phyloP scores from a whole-genome alignment of 1,284 basidiomycete species.

The Ceratobasidium sp. region DNA sequence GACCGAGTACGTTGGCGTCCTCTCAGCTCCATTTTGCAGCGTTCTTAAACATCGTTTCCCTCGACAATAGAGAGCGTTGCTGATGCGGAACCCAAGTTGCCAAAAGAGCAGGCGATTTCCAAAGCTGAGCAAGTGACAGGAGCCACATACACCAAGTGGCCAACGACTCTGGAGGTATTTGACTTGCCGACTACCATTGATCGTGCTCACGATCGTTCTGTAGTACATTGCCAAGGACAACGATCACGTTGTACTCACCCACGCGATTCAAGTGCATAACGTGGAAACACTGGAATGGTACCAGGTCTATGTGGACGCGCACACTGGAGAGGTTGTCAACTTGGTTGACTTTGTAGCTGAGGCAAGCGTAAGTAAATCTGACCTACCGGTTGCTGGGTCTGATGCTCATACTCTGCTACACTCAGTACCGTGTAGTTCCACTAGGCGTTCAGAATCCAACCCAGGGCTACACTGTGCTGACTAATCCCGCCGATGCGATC shows the following conservation, averaged over 20 bases:
- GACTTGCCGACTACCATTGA: neutral
- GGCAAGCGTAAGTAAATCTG: neutral
- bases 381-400: no score
- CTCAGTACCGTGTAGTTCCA: slow-evolving; percentile 55
- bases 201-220: neutral
- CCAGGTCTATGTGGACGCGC: slow-evolving; percentile 56
- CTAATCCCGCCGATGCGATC: slow-evolving; percentile 34
- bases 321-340: slow-evolving; percentile 2
- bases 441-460: slow-evolving; percentile 49
- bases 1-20: slow-evolving; percentile 50
- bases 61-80: slow-evolving; percentile 21
- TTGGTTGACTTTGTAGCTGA: neutral
- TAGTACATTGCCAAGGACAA: slow-evolving; percentile 35
- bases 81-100: slow-evolving; percentile 26
- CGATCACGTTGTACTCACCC: slow-evolving; percentile 30
- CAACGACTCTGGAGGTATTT: no score
- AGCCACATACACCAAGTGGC: slow-evolving; percentile 13
- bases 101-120: slow-evolving; percentile 34
- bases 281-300: slow-evolving; percentile 54
- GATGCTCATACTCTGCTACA: no score
- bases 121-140: slow-evolving; percentile 7
- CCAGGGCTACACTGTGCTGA: slow-evolving; percentile 11
- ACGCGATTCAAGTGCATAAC: slow-evolving; percentile 38
- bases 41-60: no score
- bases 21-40: no score